Conservation (phyloP, 2,329 filamentous ascomycete genomes). For the Calonectria pteridis region DNA sequence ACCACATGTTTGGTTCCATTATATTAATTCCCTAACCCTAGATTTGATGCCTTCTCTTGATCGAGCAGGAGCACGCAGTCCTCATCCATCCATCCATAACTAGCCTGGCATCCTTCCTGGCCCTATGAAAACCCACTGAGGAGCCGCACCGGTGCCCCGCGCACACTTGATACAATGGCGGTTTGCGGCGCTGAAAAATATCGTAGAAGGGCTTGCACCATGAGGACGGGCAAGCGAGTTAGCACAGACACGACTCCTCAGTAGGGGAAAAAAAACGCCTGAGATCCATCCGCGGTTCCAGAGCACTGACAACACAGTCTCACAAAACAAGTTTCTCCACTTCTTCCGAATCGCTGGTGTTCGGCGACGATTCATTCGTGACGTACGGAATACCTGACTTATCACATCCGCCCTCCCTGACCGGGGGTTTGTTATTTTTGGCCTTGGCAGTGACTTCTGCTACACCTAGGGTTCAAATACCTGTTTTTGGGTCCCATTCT, state of each 20-base stretch:
- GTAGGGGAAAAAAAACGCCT: background rate
- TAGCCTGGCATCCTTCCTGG: background rate
- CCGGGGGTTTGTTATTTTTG: conserved; percentile 9
- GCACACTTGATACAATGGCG: conserved; percentile 6
- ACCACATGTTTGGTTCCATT: background rate
- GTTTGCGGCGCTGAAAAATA: conserved; percentile 9
- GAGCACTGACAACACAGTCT: conserved; percentile 8
- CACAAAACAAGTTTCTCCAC: conserved; percentile 6
- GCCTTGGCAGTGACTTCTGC: conserved; percentile 1
- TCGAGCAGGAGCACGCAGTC: background rate
- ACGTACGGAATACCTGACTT: conserved; percentile 7
- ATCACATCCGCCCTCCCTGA: conserved; percentile 2
- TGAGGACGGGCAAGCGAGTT: background rate
- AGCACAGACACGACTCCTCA: conserved; percentile 1
- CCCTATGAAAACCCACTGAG: background rate
- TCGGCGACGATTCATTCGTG: conserved; percentile 4
- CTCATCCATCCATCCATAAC: background rate
- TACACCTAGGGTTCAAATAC: conserved; percentile 7
- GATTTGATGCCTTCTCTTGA: background rate
- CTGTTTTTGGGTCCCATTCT: background rate
- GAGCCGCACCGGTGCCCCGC: conserved; percentile 6
- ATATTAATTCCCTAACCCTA: background rate
- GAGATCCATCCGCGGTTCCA: conserved; percentile 3
- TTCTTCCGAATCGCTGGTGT: background rate
- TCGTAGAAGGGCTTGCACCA: background rate